These are phyloP conservation scores for Micractinium conductrix DNA, from an alignment of 139 green algal species.

Conservation along the genomic window DNA sequence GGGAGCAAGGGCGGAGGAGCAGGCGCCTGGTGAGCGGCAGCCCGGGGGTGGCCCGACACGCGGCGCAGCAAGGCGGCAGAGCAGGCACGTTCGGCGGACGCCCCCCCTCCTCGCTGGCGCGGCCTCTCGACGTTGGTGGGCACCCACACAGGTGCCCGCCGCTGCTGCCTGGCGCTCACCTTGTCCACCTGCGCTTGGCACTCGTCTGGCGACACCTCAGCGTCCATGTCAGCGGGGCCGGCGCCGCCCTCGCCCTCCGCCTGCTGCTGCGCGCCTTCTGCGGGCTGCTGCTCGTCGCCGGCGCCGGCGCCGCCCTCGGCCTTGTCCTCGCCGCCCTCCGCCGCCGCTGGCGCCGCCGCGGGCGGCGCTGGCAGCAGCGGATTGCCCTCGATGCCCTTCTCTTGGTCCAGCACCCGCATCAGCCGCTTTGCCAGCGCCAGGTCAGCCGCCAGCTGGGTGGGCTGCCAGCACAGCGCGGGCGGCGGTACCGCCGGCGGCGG, in stretches of 20 bases:
- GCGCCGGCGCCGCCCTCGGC: neutral
- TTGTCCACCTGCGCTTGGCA: conserved; percentile 74
- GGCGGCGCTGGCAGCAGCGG: conserved; percentile 35
- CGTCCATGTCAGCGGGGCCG: conserved; percentile 26
- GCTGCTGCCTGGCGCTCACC: too few species aligned
- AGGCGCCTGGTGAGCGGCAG: neutral
- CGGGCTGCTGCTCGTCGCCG: neutral
- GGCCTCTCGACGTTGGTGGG: too few species aligned
- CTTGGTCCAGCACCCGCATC: conserved; percentile 73
- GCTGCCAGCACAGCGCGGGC: conserved; percentile 59
- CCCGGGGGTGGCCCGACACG: neutral
- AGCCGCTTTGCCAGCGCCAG: conserved; percentile 63
- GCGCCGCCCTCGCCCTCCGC: conserved; percentile 27
- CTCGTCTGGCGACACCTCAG: conserved; percentile 28
- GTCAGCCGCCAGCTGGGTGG: conserved; percentile 66
- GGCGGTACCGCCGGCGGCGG: conserved; percentile 35
- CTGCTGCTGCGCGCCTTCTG: conserved; percentile 20
- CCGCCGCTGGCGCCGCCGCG: neutral
- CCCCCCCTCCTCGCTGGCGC: too few species aligned
- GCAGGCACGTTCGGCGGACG: too few species aligned
- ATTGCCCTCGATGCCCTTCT: conserved; percentile 78
- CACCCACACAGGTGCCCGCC: too few species aligned
- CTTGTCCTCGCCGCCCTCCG: neutral
- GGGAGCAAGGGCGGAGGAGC: neutral
- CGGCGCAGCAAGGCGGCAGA: neutral